Evolutionary conservation across 768 basidiomycete species (phyloP).

Genomic region (Tylopilus cervinicoccineus): DNA sequence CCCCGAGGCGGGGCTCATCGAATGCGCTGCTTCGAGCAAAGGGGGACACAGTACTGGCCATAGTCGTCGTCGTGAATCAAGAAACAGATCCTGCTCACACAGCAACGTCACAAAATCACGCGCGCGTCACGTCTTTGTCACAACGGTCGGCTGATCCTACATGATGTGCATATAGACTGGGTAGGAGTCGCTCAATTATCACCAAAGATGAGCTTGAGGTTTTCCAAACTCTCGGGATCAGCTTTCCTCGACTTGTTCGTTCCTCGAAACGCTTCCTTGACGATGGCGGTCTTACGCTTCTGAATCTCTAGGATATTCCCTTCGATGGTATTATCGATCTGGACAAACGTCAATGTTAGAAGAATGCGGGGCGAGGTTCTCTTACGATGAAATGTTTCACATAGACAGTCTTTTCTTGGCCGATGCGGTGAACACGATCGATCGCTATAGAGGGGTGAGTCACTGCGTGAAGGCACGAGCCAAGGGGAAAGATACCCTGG

Average conservation of each 20-base stretch:
- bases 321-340: conserved; percentile 77
- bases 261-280: conserved; percentile 78
- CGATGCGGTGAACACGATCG: conserved; percentile 82
- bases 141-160: too few species aligned
- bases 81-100: conserved; percentile 16
- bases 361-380: background rate
- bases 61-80: conserved; percentile 24
- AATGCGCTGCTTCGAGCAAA: conserved; percentile 60
- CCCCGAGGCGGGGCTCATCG: conserved; percentile 47
- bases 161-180: too few species aligned
- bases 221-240: conserved; percentile 73
- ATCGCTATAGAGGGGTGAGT: conserved; percentile 50
- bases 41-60: conserved; percentile 45
- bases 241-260: conserved; percentile 39
- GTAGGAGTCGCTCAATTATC: background rate
- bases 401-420: conserved; percentile 76
- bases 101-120: conserved; percentile 26
- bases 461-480: background rate
- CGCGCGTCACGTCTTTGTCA: conserved; percentile 36
- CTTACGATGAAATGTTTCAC: conserved; percentile 83
- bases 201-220: conserved; percentile 49
- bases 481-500: conserved; percentile 49
- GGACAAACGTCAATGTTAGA: background rate
- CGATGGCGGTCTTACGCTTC: conserved; percentile 80
- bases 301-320: conserved; percentile 79